Percentiles rank a stretch among this genome's conserved stretches.
These are phyloP conservation scores for Hypoxylon sp. DNA, from an alignment of 2,329 filamentous ascomycete species.

Conservation along the genomic window DNA sequence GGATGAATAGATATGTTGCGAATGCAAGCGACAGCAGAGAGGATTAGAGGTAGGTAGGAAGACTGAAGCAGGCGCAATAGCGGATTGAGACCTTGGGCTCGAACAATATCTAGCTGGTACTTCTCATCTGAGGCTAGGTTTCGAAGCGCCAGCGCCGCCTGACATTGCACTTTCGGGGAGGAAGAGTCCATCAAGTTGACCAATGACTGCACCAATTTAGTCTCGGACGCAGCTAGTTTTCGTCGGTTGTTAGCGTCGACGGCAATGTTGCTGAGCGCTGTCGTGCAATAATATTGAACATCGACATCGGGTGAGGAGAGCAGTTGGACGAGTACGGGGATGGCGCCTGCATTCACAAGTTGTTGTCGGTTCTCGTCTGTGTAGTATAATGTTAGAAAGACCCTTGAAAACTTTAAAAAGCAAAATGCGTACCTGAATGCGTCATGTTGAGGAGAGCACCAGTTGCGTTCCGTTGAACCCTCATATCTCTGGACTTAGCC, in stretches of 20 bases:
- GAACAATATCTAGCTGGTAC: conserved; percentile 97
- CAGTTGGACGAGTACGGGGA: conserved; percentile 95
- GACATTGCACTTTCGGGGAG: conserved; percentile 97
- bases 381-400: conserved; percentile 31
- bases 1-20: conserved; percentile 99
- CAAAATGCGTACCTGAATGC: conserved; percentile 82
- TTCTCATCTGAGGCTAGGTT: conserved; percentile 98
- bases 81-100: conserved; percentile 86
- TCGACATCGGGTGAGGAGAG: conserved; percentile 94
- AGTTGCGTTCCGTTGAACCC: conserved; percentile 96
- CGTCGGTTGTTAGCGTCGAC: conserved; percentile 93
- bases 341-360: conserved; percentile 96
- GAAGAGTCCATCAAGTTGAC: conserved; percentile 98
- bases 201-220: conserved; percentile 90
- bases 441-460: conserved; percentile 99
- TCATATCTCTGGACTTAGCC: conserved; percentile 98
- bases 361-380: conserved; percentile 97
- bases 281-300: conserved; percentile 99
- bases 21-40: conserved; percentile 97
- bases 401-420: neutral
- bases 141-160: conserved; percentile 92
- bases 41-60: conserved; percentile 93
- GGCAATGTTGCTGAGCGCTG: conserved; percentile 97
- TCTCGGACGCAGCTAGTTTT: conserved; percentile 90
- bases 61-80: conserved; percentile 93